Evolutionary conservation across 257 asterid species (phyloP).

Genomic region (Solanum etuberosum): DNA sequence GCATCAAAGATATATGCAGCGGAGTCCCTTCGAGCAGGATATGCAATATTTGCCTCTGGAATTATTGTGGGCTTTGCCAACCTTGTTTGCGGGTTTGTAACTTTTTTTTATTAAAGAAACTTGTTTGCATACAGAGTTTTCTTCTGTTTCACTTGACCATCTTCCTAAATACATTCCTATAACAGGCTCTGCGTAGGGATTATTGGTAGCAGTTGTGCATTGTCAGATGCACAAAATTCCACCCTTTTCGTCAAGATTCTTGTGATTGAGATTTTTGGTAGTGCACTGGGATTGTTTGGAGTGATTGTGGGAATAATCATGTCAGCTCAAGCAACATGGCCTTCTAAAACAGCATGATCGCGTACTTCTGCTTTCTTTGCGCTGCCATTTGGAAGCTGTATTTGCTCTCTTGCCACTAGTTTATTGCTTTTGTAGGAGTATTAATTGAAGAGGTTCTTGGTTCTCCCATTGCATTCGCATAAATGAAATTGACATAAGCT

Average conservation of each 20-base stretch:
- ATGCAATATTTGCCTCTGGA: constrained; percentile 97
- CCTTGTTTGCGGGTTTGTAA: constrained; percentile 89
- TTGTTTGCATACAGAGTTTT: background rate
- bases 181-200: constrained; percentile 91
- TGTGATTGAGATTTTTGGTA: constrained; percentile 95
- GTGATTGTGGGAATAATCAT: constrained; percentile 96
- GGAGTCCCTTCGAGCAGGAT: constrained; percentile 96
- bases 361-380: background rate
- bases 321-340: constrained; percentile 99
- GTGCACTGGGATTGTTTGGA: constrained; percentile 94
- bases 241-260: constrained; percentile 89
- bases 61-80: constrained; percentile 96
- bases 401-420: background rate
- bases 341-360: constrained; percentile 33
- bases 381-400: background rate
- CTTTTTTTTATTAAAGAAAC: background rate
- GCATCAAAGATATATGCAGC: constrained; percentile 52
- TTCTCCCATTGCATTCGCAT: background rate
- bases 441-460: background rate
- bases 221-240: constrained; percentile 95
- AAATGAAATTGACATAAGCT: background rate
- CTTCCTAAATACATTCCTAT: background rate
- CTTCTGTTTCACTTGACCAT: background rate
- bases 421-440: background rate
- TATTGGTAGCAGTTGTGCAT: constrained; percentile 98